phyloP scores from a whole-genome alignment of 306 rosid genomes.

The Medicago truncatula region DNA sequence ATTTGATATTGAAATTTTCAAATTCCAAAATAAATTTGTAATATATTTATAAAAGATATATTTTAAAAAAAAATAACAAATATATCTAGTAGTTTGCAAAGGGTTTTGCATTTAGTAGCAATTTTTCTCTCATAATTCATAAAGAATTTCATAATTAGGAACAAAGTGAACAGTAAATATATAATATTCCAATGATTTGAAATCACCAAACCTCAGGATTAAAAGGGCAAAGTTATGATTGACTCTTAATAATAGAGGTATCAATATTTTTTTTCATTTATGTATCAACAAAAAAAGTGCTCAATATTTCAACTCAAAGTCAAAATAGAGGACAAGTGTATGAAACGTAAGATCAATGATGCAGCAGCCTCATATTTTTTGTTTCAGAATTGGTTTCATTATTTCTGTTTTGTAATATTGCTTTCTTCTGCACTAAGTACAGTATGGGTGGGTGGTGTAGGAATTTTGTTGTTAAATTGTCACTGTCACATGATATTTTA shows the following conservation, averaged over 20 bases:
- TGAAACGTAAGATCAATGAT: background rate
- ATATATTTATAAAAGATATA: too few relatives aligned
- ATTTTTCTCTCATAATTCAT: too few relatives aligned
- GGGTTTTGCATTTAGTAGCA: too few relatives aligned
- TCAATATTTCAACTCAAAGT: slow-evolving; percentile 23
- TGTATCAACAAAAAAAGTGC: background rate
- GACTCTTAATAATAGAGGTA: slow-evolving; percentile 4
- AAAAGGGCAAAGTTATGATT: background rate
- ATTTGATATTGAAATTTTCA: too few relatives aligned
- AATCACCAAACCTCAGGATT: slow-evolving; percentile 5
- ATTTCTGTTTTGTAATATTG: background rate
- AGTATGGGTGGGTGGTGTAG: background rate
- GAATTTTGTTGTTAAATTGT: background rate
- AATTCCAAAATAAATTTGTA: too few relatives aligned
- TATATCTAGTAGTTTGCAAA: too few relatives aligned
- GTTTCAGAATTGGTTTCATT: too few relatives aligned
- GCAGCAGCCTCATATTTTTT: background rate
- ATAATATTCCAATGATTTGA: slow-evolving; percentile 33
- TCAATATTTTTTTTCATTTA: too few relatives aligned
- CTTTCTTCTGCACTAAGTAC: background rate
- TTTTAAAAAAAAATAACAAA: too few relatives aligned
- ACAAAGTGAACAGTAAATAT: too few relatives aligned
- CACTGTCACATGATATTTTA: too few relatives aligned
- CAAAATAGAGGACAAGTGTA: slow-evolving; percentile 12
- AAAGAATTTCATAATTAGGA: too few relatives aligned